Evolutionary conservation across 2,329 filamentous ascomycete genomes (phyloP).

Genomic region (Diaporthe ampelina): DNA sequence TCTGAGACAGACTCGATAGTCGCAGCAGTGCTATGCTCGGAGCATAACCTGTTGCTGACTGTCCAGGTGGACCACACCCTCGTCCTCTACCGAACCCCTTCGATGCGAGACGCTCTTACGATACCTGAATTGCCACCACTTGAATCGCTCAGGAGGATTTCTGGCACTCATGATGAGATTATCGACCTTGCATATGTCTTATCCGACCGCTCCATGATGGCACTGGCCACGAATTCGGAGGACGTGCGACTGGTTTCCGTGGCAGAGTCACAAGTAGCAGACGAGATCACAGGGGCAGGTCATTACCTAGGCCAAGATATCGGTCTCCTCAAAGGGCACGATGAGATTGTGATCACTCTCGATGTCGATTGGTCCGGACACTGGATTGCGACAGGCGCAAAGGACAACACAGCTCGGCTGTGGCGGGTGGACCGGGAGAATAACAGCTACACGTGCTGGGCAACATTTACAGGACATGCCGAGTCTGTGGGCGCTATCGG

Average conservation of each 20-base stretch:
- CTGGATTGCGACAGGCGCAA: slow-evolving; percentile 96
- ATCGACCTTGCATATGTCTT: slow-evolving; percentile 93
- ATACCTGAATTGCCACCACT: slow-evolving; percentile 54
- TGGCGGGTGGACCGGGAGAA: slow-evolving; percentile 88
- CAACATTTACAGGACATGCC: slow-evolving; percentile 86
- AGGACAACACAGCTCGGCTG: slow-evolving; percentile 93
- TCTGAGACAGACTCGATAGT: slow-evolving; percentile 78
- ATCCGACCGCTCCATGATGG: slow-evolving; percentile 83
- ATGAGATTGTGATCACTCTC: slow-evolving; percentile 95
- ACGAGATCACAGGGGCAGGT: slow-evolving; percentile 45
- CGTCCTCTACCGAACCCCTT: slow-evolving; percentile 74
- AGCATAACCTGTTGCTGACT: slow-evolving; percentile 80
- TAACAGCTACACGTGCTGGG: slow-evolving; percentile 70
- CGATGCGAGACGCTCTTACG: slow-evolving; percentile 51
- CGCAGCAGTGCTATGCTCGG: slow-evolving; percentile 75
- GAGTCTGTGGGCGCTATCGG: slow-evolving; percentile 94
- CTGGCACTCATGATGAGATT: slow-evolving; percentile 96
- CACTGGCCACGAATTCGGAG: slow-evolving; percentile 94
- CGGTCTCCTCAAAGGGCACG: slow-evolving; percentile 87
- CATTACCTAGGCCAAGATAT: slow-evolving; percentile 92
- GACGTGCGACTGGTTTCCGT: slow-evolving; percentile 90
- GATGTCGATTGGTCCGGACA: slow-evolving; percentile 97
- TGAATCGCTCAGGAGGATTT: slow-evolving; percentile 81
- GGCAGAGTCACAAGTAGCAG: slow-evolving; percentile 52
- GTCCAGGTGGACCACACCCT: slow-evolving; percentile 93